Base-by-base conservation (phyloP, 306 rosid species). In the Cicer yamashitae region DNA sequence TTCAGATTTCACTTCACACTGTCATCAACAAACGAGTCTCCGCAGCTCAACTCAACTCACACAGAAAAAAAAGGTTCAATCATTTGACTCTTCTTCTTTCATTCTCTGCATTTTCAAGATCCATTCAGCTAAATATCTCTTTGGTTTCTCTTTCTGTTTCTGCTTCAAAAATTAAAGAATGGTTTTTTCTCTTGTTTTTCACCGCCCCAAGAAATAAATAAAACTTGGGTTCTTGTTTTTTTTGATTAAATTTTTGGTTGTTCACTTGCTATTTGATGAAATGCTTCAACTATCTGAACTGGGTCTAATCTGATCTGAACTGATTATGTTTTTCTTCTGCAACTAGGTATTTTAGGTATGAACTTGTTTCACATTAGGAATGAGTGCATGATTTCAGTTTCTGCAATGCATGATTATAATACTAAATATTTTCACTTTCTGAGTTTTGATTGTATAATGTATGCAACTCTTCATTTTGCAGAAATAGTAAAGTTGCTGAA, bases 91-190 rank as follows among this genome's bases (percentile, higher is more conserved):
- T 81, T 66, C 76, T 71, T 20, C 46, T 11, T 6, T 67, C 53
- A 74, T 69, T 81, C 54, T 71, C 70, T 44, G 30, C 77, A 74
- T 74, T 78, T 61, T 38, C 54, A 58, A 74, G 81, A 84, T 84
- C 81, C 81, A 74, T 60, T 74, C 41, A 37, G 40, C 62, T 81
- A 64, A 40, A 45, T 9, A 71, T 70, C 14, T 67, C 3, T 51
- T 68, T 7, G 17, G 8, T 40, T 60, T 62, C 14, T 18, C 10
- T 59, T 72, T 14, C 13, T 18, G 48, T 41, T 25, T 61, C 67
- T 70, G 53, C 61, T 15, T 71, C 57, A 13, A 76, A 71, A 68
- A 58, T 10, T 10, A 67, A 52, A 66, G 53, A 15, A 13, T 25
- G 46, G 66, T 53, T 73, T 53, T 54, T 51, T 39, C 52, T 53